A percentile compares a stretch with the other conserved stretches of the same genome.
These are phyloP conservation scores for Podila epigama DNA, from an alignment of 192 early-diverging fungal species.

Conservation along the genomic window DNA sequence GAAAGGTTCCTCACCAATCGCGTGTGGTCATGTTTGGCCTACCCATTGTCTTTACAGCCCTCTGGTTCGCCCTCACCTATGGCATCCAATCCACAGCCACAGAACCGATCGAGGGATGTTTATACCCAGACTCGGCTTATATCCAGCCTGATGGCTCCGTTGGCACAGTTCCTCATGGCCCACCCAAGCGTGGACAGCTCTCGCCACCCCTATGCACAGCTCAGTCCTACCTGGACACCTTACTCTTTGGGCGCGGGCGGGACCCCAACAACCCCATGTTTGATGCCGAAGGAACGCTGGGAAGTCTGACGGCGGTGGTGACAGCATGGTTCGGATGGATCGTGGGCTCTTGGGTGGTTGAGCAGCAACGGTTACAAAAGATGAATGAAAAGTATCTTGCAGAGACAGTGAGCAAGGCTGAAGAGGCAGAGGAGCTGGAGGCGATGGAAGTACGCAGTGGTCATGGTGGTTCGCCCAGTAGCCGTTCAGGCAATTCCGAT, in stretches of 20 bases:
- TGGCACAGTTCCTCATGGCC: not conserved
- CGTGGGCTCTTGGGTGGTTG: slow-evolving; percentile 25
- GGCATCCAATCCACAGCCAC: slow-evolving; percentile 27
- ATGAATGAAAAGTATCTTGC: not conserved
- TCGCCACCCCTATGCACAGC: slow-evolving; percentile 55
- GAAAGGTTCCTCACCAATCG: slow-evolving; percentile 2
- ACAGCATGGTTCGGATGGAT: slow-evolving; percentile 57
- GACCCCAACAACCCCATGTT: slow-evolving; percentile 36
- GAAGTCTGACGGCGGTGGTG: slow-evolving; percentile 53
- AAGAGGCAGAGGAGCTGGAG: not conserved
- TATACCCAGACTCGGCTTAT: not conserved
- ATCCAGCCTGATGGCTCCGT: not conserved
- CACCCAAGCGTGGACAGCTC: slow-evolving; percentile 3
- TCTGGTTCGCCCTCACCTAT: slow-evolving; percentile 32
- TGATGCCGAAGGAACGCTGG: slow-evolving; percentile 59
- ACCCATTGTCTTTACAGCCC: slow-evolving; percentile 10
- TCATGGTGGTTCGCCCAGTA: too few relatives aligned
- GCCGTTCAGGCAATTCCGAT: too few relatives aligned
- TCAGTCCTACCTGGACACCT: slow-evolving; percentile 51
- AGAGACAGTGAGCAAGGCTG: not conserved
- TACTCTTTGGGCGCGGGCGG: slow-evolving; percentile 35
- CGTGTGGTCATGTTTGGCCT: not conserved
- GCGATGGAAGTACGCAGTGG: not conserved
- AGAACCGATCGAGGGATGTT: slow-evolving; percentile 1
- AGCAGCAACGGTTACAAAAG: slow-evolving; percentile 14